These are phyloP conservation scores for Pythium dissimile DNA, from an alignment of 352 stramenopile species.

Conservation along the genomic window DNA sequence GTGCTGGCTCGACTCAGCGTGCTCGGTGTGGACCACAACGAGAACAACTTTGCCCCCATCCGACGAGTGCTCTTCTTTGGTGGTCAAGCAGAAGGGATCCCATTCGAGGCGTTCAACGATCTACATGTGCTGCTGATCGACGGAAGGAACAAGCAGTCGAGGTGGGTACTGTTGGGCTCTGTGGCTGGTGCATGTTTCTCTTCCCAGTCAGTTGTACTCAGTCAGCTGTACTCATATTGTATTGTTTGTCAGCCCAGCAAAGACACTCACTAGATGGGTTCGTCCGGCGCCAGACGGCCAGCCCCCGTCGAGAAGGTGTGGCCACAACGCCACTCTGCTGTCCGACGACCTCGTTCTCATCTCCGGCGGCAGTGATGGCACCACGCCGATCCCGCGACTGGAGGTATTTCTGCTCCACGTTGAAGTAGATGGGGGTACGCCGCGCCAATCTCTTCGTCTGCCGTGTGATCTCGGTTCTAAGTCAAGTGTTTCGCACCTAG, in stretches of 20 bases:
- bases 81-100: conserved; percentile 61
- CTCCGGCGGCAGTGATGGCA: conserved; percentile 60
- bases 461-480: no score
- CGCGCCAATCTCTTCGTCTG: no score
- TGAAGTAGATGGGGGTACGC: conserved; percentile 30
- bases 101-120: conserved; percentile 67
- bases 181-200: neutral
- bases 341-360: conserved; percentile 41
- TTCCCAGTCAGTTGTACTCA: neutral
- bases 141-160: neutral
- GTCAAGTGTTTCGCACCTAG: conserved; percentile 1
- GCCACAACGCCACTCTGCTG: conserved; percentile 45
- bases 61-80: conserved; percentile 64
- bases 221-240: no score
- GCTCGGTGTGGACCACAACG: conserved; percentile 6
- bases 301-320: conserved; percentile 40
- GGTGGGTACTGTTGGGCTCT: neutral
- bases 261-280: conserved; percentile 39
- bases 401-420: conserved; percentile 26
- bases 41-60: conserved; percentile 19
- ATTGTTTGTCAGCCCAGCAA: conserved; percentile 14
- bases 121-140: conserved; percentile 47
- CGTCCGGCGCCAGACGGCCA: conserved; percentile 25
- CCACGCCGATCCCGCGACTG: conserved; percentile 35
- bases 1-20: conserved; percentile 19